Evolutionary conservation across 805 yeast genomes (phyloP), one percentile per base, ranked within the genome.

Genomic region (Kluyveromyces siamensis): DNA sequence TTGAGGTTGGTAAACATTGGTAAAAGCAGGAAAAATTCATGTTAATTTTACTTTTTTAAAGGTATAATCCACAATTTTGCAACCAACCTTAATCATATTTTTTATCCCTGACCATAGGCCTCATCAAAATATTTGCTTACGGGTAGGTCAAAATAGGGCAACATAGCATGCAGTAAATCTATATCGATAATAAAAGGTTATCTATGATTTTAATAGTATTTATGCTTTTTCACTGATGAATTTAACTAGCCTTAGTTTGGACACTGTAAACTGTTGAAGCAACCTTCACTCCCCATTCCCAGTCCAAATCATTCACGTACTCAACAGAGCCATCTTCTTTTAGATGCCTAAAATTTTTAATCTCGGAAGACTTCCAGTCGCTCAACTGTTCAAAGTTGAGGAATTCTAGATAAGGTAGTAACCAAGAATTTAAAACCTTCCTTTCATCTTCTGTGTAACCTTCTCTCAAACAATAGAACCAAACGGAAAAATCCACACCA

Each of bases 241-340:
- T 21, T 21, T 21, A 21, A 6, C 25, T 21, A 21, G 25, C 25
- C 6, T 21, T 21, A 21, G 25, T 21, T 17, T 41, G 44, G n/a
- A 37, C 14, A 14, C 16, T 41, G 17, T 41, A 41, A 14, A 37
- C 37, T 27, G 37, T 21, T 5, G 14, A 27, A 37, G 71, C 58
- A 30, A 69, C 70, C 41, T 63, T 64, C 42, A 63, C 54, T 36
- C 70, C 70, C 69, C 71, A 66, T 13, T 64, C 62, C 72, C 73
- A 70, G 42, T 57, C 53, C 2, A 58, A 54, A 52, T 70, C 74
- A 11, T 59, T 61, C 8, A 50, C 52, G 41, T 61, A 58, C 30
- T 49, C 48, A 14, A 56, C 54, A 10, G 59, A 27, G 18, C 73
- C 73, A 48, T 65, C 65, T 18, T 52, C 48, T 25, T 60, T 60